These are phyloP conservation scores for Maudiozyma serrabonitensis DNA, from an alignment of 805 yeast species.

Conservation along the genomic window DNA sequence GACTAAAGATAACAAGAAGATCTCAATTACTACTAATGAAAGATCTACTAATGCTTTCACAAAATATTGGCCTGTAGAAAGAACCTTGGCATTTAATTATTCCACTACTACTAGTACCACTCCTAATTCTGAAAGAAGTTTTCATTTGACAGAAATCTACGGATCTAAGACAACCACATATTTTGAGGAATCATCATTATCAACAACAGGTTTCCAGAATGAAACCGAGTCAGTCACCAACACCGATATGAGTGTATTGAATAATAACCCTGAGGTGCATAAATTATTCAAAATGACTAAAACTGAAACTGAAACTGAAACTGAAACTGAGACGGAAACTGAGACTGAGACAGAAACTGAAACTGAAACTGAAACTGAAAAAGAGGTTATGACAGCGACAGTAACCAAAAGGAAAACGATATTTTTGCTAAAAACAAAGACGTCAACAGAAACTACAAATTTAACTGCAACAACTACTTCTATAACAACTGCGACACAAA, in stretches of 20 bases:
- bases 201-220: no score
- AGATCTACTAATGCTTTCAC: conserved; percentile 8
- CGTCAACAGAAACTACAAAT: neutral
- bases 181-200: no score
- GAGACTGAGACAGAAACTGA: neutral
- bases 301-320: conserved; percentile 2
- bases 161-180: no score
- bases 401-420: no score
- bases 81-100: conserved; percentile 3
- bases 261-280: neutral
- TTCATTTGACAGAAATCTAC: no score
- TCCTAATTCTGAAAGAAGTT: no score
- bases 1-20: neutral
- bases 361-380: conserved; percentile 5
- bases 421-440: conserved; percentile 5
- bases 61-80: conserved; percentile 8
- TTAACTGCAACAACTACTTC: no score
- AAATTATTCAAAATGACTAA: conserved; percentile 8
- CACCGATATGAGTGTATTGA: no score
- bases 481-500: no score
- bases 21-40: neutral
- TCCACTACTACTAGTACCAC: no score
- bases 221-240: no score
- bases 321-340: conserved; percentile 1
- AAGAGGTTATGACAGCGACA: no score